A percentile compares a stretch with the other conserved stretches of the same genome.
phyloP scores from a whole-genome alignment of 2,329 filamentous ascomycete genomes.

The Pyrenophora tritici-repentis region DNA sequence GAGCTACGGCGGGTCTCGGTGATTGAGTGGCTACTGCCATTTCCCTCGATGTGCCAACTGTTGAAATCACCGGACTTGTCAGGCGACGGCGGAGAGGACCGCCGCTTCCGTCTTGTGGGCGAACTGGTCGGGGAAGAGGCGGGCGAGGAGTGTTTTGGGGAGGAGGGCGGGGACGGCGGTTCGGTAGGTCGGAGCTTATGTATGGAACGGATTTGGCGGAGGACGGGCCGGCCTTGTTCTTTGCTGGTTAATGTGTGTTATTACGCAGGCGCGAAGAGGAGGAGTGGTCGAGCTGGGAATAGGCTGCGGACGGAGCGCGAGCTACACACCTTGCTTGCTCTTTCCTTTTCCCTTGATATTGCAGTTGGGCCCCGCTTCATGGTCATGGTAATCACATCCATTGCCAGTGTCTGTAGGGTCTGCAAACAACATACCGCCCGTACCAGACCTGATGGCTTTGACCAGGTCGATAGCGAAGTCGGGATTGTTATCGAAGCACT shows the following conservation, averaged over 20 bases:
- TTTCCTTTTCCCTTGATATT: slow-evolving; percentile 43
- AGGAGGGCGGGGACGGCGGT: slow-evolving; percentile 39
- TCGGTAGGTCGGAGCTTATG: slow-evolving; percentile 36
- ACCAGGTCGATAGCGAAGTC: slow-evolving; percentile 61
- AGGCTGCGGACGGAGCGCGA: slow-evolving; percentile 17
- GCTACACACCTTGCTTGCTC: slow-evolving; percentile 46
- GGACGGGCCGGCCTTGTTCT: slow-evolving; percentile 42
- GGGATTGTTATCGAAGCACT: slow-evolving; percentile 56
- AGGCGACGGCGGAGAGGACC: slow-evolving; percentile 45
- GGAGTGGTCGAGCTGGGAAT: slow-evolving; percentile 16
- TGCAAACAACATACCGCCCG: slow-evolving; percentile 57
- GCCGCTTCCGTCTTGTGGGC: slow-evolving; percentile 37
- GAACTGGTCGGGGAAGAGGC: slow-evolving; percentile 37
- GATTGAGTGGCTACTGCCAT: slow-evolving; percentile 34
- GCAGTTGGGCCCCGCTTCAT: slow-evolving; percentile 51
- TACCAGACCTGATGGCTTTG: slow-evolving; percentile 56
- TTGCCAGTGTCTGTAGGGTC: slow-evolving; percentile 55
- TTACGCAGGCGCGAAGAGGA: slow-evolving; percentile 22
- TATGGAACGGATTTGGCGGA: slow-evolving; percentile 38
- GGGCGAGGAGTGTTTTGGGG: slow-evolving; percentile 29
- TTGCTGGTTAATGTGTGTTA: slow-evolving; percentile 47
- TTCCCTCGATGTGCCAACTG: slow-evolving; percentile 40
- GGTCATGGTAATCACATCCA: slow-evolving; percentile 58
- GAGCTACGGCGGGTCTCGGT: slow-evolving; percentile 29
- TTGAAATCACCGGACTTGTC: slow-evolving; percentile 43